These are phyloP conservation scores for Saccharomycopsis malanga DNA, from an alignment of 805 yeast species.

Conservation along the genomic window DNA sequence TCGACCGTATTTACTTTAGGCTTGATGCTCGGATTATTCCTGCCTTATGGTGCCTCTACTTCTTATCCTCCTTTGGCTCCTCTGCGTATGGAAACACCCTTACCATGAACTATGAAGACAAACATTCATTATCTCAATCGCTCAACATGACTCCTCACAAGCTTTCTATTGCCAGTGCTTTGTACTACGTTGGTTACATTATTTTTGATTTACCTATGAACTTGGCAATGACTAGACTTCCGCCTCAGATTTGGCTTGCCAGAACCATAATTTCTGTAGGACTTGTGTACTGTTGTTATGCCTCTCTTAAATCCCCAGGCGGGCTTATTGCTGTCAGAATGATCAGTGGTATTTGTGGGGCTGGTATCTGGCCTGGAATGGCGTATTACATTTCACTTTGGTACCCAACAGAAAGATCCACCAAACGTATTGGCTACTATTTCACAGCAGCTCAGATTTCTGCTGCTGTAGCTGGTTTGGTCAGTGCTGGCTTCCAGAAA, in stretches of 20 bases:
- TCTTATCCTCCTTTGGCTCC: conserved; percentile 70
- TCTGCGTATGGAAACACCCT: conserved; percentile 72
- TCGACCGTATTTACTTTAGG: conserved; percentile 52
- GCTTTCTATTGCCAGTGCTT: conserved; percentile 67
- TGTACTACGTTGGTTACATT: conserved; percentile 77
- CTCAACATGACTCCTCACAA: conserved; percentile 49
- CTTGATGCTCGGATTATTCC: conserved; percentile 71
- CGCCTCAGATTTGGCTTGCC: conserved; percentile 81
- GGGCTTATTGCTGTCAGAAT: conserved; percentile 70
- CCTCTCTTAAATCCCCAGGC: conserved; percentile 45
- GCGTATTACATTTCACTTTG: conserved; percentile 75
- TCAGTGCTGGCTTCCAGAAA: conserved; percentile 81
- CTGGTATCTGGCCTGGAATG: conserved; percentile 91
- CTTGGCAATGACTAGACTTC: conserved; percentile 69
- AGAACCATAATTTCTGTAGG: conserved; percentile 76
- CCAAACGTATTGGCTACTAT: conserved; percentile 78
- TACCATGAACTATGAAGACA: conserved; percentile 61
- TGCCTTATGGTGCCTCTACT: conserved; percentile 73
- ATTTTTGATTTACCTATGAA: conserved; percentile 87
- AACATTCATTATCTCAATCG: conserved; percentile 53
- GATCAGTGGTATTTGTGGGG: conserved; percentile 68
- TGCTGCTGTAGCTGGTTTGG: conserved; percentile 83
- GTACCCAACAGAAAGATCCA: conserved; percentile 75
- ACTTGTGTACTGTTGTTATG: conserved; percentile 65
- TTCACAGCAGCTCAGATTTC: conserved; percentile 90